These are phyloP conservation scores for Pichia sp. DNA, from an alignment of 1,139 yeast species.

Conservation along the genomic window DNA sequence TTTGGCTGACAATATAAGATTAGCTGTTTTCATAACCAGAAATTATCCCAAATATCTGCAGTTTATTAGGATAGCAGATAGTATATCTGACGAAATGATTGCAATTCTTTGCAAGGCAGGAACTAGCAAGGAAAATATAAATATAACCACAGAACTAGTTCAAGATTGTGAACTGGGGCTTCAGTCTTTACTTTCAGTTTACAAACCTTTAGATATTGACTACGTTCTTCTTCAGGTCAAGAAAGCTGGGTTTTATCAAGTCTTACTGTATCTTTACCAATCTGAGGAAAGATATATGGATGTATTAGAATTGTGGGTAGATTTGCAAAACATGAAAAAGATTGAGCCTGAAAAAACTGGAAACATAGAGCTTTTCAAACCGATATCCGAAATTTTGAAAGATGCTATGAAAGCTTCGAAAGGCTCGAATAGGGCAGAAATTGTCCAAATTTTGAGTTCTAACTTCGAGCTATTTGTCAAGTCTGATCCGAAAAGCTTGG, in stretches of 20 bases:
- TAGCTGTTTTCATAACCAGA: conserved; percentile 67
- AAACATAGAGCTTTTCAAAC: conserved; percentile 17
- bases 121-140: background rate
- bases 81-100: conserved; percentile 46
- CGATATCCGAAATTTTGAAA: conserved; percentile 35
- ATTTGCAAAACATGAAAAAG: conserved; percentile 11
- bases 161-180: conserved; percentile 71
- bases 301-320: conserved; percentile 42
- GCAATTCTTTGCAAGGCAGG: conserved; percentile 41
- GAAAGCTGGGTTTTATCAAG: conserved; percentile 52
- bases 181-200: conserved; percentile 59
- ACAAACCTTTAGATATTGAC: conserved; percentile 51
- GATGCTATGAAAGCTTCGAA: conserved; percentile 37
- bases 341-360: conserved; percentile 2
- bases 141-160: conserved; percentile 31
- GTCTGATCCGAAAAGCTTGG: conserved; percentile 38
- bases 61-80: conserved; percentile 65
- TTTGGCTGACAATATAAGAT: conserved; percentile 37
- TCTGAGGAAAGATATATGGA: conserved; percentile 50
- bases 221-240: conserved; percentile 48
- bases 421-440: conserved; percentile 34
- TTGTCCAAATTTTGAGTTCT: conserved; percentile 36
- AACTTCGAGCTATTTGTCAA: conserved; percentile 39
- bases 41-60: conserved; percentile 79
- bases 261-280: conserved; percentile 54